phyloP scores from a whole-genome alignment of 106 monocot species.

The Allium fistulosum region DNA sequence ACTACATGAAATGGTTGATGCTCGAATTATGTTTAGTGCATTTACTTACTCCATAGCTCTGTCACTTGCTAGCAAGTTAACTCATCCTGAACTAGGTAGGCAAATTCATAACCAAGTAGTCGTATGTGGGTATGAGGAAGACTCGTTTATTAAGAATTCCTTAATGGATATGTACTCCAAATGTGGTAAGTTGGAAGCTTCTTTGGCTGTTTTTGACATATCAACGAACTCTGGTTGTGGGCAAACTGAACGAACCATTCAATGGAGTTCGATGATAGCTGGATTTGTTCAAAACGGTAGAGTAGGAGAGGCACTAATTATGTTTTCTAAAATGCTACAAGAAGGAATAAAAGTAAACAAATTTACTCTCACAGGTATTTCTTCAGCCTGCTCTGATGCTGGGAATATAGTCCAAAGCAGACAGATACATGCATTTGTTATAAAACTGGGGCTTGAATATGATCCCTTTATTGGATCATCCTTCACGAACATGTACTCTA shows the following conservation, averaged over 20 bases:
- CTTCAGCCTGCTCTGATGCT: constrained; percentile 53
- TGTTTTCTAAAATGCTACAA: constrained; percentile 39
- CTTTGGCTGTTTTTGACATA: constrained; percentile 27
- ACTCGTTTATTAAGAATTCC: constrained; percentile 47
- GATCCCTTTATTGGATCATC: constrained; percentile 47
- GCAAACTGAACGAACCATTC: constrained; percentile 21
- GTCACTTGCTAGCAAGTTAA: constrained; percentile 36
- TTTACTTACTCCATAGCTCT: constrained; percentile 65
- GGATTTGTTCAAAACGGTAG: constrained; percentile 68
- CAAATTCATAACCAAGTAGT: constrained; percentile 47
- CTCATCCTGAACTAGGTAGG: constrained; percentile 41
- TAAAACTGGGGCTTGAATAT: constrained; percentile 50
- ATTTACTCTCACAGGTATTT: constrained; percentile 56
- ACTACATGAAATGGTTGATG: constrained; percentile 39
- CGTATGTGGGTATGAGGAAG: constrained; percentile 24
- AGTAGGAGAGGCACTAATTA: constrained; percentile 40
- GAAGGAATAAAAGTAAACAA: constrained; percentile 28
- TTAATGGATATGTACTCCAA: constrained; percentile 85
- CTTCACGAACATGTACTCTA: constrained; percentile 73
- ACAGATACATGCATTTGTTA: constrained; percentile 56
- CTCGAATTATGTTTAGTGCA: constrained; percentile 36
- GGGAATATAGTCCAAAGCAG: constrained; percentile 56
- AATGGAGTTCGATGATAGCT: constrained; percentile 66
- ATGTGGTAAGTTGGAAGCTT: constrained; percentile 46
- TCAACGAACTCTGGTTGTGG: not conserved